A percentile compares a stretch with the other conserved stretches of the same genome.
These are phyloP conservation scores for Neurospora sp. DNA, from an alignment of 495 filamentous ascomycete genomes.

Conservation along the genomic window DNA sequence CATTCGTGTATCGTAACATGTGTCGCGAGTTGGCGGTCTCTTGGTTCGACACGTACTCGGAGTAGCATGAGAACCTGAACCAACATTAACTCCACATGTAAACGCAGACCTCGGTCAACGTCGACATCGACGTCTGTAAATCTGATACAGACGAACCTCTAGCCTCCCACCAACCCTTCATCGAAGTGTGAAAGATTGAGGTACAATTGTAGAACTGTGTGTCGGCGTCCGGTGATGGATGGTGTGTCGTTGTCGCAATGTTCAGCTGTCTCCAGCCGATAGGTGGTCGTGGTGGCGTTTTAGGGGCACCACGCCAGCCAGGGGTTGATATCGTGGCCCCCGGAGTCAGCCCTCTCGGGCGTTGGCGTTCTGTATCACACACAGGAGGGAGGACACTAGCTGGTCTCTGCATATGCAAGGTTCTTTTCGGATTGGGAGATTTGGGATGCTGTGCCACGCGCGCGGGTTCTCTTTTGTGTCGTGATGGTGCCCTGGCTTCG, in stretches of 20 bases:
- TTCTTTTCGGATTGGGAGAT: slow-evolving; percentile 2
- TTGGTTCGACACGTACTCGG: background rate
- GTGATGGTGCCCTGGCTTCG: background rate
- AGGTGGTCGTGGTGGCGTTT: background rate
- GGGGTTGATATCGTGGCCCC: background rate
- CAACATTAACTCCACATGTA: background rate
- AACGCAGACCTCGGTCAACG: background rate
- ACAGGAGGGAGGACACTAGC: background rate
- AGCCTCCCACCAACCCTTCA: background rate
- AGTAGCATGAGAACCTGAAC: background rate
- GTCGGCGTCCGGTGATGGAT: background rate
- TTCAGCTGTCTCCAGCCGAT: background rate
- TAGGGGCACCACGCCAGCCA: background rate
- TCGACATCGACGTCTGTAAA: background rate
- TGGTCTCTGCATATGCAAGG: slow-evolving; percentile 2
- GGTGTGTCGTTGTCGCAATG: background rate
- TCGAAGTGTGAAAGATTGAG: background rate
- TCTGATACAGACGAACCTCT: background rate
- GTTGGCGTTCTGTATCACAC: background rate
- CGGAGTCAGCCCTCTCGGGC: background rate
- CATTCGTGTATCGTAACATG: background rate
- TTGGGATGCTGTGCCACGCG: slow-evolving; percentile 1
- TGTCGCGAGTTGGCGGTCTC: background rate
- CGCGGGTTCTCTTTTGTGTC: background rate
- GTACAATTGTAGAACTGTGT: background rate